phyloP scores from a whole-genome alignment of 176 grass and related monocot genomes.

The Avena eriantha region DNA sequence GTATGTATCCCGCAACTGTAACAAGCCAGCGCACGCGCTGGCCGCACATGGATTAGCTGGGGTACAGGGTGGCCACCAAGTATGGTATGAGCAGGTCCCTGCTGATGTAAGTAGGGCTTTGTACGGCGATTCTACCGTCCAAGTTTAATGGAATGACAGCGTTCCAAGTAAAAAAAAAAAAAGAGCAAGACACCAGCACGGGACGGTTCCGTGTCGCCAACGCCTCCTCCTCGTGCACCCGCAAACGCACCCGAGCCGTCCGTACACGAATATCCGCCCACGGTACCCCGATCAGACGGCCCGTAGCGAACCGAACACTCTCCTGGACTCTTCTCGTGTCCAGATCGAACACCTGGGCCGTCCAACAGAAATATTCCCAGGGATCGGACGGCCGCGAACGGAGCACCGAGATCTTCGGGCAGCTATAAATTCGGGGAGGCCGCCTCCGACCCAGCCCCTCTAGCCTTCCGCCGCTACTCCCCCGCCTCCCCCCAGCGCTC shows the following conservation, averaged over 20 bases:
- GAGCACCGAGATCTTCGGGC: not conserved
- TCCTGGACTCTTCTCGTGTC: not conserved
- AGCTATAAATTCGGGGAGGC: constrained; percentile 36
- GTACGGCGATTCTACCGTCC: no score
- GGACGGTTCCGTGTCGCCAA: constrained; percentile 35
- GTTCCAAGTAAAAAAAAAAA: no score
- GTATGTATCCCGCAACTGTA: no score
- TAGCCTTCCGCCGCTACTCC: constrained; percentile 49
- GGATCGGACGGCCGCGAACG: not conserved
- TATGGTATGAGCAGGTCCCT: no score
- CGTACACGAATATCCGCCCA: constrained; percentile 32
- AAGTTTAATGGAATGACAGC: no score
- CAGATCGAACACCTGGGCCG: not conserved
- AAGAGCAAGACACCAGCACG: not conserved
- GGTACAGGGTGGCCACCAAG: no score
- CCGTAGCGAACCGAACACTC: not conserved
- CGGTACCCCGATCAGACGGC: constrained; percentile 25
- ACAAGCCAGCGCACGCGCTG: no score
- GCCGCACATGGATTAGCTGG: no score
- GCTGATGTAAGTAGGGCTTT: no score
- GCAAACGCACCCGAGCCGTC: constrained; percentile 37
- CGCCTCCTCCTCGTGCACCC: not conserved
- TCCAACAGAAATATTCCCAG: not conserved
- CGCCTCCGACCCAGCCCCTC: not conserved
- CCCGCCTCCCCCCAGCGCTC: not conserved